These are phyloP conservation scores for Paralagenidium karlingii DNA, from an alignment of 352 stramenopile genomes.

Conservation along the genomic window DNA sequence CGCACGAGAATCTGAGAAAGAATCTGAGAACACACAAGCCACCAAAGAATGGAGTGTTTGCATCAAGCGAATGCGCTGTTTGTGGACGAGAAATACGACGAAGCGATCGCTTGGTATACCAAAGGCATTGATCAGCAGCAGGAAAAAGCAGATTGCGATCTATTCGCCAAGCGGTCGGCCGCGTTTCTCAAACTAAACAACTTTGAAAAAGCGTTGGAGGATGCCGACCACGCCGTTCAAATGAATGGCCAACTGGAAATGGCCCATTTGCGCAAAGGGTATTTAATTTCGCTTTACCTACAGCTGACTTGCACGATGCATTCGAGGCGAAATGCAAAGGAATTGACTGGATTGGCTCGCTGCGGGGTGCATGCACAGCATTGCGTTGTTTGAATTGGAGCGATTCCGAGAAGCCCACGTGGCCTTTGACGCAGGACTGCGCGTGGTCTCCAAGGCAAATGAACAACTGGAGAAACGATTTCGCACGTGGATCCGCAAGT, in stretches of 20 bases:
- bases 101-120: conserved; percentile 41
- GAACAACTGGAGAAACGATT: conserved; percentile 36
- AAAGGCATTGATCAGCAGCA: conserved; percentile 20
- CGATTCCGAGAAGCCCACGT: conserved; percentile 46
- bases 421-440: conserved; percentile 42
- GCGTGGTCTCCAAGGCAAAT: conserved; percentile 11
- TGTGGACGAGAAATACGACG: conserved; percentile 68
- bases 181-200: conserved; percentile 58
- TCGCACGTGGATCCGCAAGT: conserved; percentile 83
- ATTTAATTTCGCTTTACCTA: too few species aligned
- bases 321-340: not conserved
- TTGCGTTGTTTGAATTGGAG: conserved; percentile 76
- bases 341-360: not conserved
- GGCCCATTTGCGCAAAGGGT: conserved; percentile 66
- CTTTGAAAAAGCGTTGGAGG: conserved; percentile 27
- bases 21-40: too few species aligned
- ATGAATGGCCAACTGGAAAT: conserved; percentile 35
- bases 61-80: conserved; percentile 68
- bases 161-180: conserved; percentile 53
- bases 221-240: conserved; percentile 33
- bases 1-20: too few species aligned
- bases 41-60: conserved; percentile 64
- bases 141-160: conserved; percentile 21
- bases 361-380: conserved; percentile 9
- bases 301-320: too few species aligned